Evolutionary conservation across 1,284 basidiomycete species (phyloP), one percentile per base, ranked within the genome.

Genomic region (Agaricales sp.): DNA sequence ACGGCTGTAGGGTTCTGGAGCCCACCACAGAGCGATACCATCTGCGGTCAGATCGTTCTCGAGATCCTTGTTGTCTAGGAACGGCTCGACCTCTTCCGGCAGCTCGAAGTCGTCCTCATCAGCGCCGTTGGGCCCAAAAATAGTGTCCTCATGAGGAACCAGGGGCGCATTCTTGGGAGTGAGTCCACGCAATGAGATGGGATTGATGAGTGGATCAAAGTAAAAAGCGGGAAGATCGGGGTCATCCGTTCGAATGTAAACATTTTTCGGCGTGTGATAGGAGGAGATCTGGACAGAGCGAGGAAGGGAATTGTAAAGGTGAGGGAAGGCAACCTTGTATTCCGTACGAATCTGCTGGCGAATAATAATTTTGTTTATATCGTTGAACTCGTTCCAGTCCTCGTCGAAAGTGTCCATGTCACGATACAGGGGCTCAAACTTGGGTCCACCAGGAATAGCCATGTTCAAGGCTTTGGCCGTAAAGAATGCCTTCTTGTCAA

Each of bases 351-450:
- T 96, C 64, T 96, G 92, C 63, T 98, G 94, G 24, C 96, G 92
- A 57, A 99, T 99, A 66, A 99, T 97, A 62, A 99, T 90, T 68
- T 99, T 99, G 73, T 97, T 95, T 67, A 99, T 97, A 64, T 99
- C 96, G 64, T 99, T 99, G 63, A 99, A 99, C 67, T 99, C 95
- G 68, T 98, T 98, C 93, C 96, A 99, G 63, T 99, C 96, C 66
- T 99, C 95, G 61, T 99, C 96, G 59, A 92, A 97, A 8, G 87
- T 78, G 60, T 99, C 96, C 79, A 93, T 93, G 61, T 99, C 96
- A 46, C 94, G 82, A 68, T 89, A 89, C 24, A 94, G 68, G 20
- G 91, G 93, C 72, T 97, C 93, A 56, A 98, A 99, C 66, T 98
- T 98, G 2, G 94, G 96, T 50, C 96, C 96, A 54, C 96, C 96